These are phyloP conservation scores for Podila epigama DNA, from an alignment of 192 early-diverging fungal genomes.

Conservation along the genomic window DNA sequence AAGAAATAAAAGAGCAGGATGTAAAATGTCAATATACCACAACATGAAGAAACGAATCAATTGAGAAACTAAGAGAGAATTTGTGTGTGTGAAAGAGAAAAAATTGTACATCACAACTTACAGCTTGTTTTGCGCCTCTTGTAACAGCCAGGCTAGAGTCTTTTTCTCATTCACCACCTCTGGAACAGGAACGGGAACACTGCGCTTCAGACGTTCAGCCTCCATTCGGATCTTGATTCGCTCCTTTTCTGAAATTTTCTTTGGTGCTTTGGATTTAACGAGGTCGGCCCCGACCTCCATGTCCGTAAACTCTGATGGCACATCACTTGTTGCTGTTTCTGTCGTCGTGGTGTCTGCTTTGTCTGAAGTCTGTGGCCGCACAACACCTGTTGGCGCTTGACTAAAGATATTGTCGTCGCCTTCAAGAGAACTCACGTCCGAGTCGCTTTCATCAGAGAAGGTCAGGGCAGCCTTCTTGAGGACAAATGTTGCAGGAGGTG, in stretches of 20 bases:
- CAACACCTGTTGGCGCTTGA: background rate
- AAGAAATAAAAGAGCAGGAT: background rate
- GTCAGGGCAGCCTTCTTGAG: slow-evolving; percentile 5
- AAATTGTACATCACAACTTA: background rate
- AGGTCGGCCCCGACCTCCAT: background rate
- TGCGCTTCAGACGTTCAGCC: background rate
- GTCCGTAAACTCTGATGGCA: background rate
- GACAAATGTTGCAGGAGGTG: background rate
- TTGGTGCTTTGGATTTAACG: background rate
- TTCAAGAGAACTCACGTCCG: slow-evolving; percentile 33
- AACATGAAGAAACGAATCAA: background rate
- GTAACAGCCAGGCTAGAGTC: background rate
- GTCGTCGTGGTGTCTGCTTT: too few species aligned
- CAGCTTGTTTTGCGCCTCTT: background rate
- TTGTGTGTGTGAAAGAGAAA: too few species aligned
- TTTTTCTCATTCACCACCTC: background rate
- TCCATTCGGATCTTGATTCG: background rate
- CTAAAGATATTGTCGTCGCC: background rate
- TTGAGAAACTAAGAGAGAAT: too few species aligned
- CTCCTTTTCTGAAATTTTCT: background rate
- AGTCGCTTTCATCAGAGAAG: slow-evolving; percentile 32
- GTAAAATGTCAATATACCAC: background rate
- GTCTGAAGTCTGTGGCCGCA: too few species aligned
- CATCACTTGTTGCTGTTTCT: background rate
- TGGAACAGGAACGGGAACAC: background rate